Base-by-base conservation (phyloP, 1,139 yeast species). In the Protomyces inouyei region DNA sequence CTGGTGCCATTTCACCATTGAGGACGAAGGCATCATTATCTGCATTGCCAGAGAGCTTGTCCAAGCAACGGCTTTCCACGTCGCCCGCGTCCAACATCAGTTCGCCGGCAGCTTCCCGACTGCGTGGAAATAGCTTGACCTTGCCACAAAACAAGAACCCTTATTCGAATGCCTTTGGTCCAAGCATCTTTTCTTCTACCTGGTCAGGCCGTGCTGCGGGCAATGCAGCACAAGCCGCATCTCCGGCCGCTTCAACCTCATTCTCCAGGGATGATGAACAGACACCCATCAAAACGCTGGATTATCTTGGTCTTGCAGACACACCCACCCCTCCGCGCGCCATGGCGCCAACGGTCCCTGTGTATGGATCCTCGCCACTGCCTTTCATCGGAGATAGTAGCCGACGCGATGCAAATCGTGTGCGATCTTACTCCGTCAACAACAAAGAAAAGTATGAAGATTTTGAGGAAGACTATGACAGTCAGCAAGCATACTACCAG, bases 401-500 rank as follows among this genome's bases (percentile, higher is more conserved):
- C n/a, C 69, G 76, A 56, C 73, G 77, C 1, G 78, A 75, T 68
- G 76, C 75, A 43, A 72, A 69, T 57, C 70, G 79, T 28, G 71
- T 77, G 57, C 71, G 79, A 16, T 75, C 78, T 5, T 77, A 76
- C 68, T 76, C 79, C 32, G 76, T 75, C 61, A 74, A 72, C 64
- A 72, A 61, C 64, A 69, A 64, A 63, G 71, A 55, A 67, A 63
- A 52, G 64, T 66, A 68, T 55, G 70, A 68, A 38, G 71, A 70
- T 23, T 55, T 36, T 9, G 51, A 40, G n/a, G 48, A 61, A 6
- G 64, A 66, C 32, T 45, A 65, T 18, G 43, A 40, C 16, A 53
- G 40, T 32, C 46, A 43, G 4, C 57, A 59, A 16, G 36, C 28
- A n/a, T 52, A 45, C 9, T 59, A 52, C 45, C 53, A 55, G 9